Evolutionary conservation across 2,329 filamentous ascomycete genomes (phyloP), one percentile per base, ranked within the genome.

Genomic region (Sporothrix sp.): DNA sequence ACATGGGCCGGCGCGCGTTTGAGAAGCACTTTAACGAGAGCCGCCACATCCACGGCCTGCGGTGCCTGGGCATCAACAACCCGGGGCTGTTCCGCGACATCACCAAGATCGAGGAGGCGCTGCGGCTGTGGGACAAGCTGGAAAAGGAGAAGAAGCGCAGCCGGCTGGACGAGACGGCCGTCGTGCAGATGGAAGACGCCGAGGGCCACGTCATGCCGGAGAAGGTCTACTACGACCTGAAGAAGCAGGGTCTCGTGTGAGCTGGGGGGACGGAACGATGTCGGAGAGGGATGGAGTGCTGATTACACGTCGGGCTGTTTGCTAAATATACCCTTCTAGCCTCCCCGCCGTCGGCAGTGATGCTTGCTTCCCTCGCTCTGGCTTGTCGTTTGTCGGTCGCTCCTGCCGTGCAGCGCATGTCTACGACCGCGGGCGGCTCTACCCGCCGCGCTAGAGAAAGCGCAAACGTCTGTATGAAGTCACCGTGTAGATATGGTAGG

Each of bases 181-280:
- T 98, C 9, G 87, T 97, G 45, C 89, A 98, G 73, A 98, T 98
- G 93, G 93, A 98, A 73, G 93, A 98, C 66, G 86, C 81, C 0
- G 87, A 95, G 64, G 93, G 93, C 42, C 97, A 98, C 62, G 93
- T 98, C 52, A 98, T 98, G 93, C 93, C 94, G 0, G 89, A 96
- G 71, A 95, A 95, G 75, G 91, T 98, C 50, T 98, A 96, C 66
- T 83, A 90, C 58, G 93, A 98, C 75, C 69, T 97, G 67, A 85
- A 88, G 68, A 95, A 94, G 70, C 88, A 95, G 65, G 91, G 91
- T 30, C 73, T 95, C 62, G 70, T 94, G 57, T 93, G 73, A 67
- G 14, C 7, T 2, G 7, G 1, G 37, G 11, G 27, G 23, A n/a
- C 9, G 16, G 13, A 6, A 28, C 25, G 6, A 10, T 6, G 25